Percentiles rank a stretch among this genome's conserved stretches.
phyloP scores from a whole-genome alignment of 1,139 yeast genomes.

The Yamadazyma jaroonii region DNA sequence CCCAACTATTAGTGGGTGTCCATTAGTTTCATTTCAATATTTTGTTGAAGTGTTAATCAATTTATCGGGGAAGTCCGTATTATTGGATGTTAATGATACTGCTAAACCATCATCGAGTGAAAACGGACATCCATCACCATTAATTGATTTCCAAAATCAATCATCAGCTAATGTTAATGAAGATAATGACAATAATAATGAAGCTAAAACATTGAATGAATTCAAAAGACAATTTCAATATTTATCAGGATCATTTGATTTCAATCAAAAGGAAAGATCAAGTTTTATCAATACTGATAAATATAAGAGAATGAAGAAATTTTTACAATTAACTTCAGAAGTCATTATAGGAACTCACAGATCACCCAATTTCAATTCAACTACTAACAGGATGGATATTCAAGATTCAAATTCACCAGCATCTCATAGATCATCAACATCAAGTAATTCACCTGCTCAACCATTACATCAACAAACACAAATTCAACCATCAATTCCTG shows the following conservation, averaged over 20 bases:
- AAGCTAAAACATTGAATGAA: constrained; percentile 12
- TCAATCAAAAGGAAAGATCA: constrained; percentile 34
- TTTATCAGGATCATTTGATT: constrained; percentile 18
- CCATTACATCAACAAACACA: background rate
- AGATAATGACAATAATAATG: constrained; percentile 3
- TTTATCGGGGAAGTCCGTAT: constrained; percentile 45
- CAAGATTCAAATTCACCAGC: constrained; percentile 10
- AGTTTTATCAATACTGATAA: constrained; percentile 75
- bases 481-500: constrained; percentile 9
- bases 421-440: constrained; percentile 20
- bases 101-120: constrained; percentile 10
- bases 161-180: constrained; percentile 7
- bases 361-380: constrained; percentile 19
- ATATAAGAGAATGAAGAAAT: constrained; percentile 69
- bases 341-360: constrained; percentile 77
- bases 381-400: constrained; percentile 4
- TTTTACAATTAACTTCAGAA: constrained; percentile 75
- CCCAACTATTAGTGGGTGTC: constrained; percentile 77
- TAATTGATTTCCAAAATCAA: constrained; percentile 14
- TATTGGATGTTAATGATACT: constrained; percentile 31
- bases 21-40: constrained; percentile 77
- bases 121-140: constrained; percentile 13
- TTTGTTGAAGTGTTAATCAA: constrained; percentile 80
- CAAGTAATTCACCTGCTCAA: constrained; percentile 15
- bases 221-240: constrained; percentile 33